Conservation (phyloP, 345 rosid species). For the Hibiscus mutabilis region DNA sequence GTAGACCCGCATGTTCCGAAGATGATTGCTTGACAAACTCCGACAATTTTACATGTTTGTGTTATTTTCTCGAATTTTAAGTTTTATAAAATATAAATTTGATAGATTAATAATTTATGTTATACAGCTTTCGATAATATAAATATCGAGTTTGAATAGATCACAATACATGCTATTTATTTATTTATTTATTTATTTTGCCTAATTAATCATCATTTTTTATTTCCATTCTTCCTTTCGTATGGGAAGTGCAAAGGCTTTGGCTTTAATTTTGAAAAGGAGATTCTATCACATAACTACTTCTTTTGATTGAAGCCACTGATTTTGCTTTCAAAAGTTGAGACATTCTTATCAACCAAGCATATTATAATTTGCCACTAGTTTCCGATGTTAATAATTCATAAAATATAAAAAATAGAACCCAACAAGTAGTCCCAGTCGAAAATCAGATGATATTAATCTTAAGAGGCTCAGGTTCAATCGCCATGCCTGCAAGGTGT, state of each 20-base stretch:
- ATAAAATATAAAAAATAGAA: too few relatives aligned
- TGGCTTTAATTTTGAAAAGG: background rate
- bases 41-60: background rate
- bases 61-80: background rate
- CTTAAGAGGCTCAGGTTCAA: too few relatives aligned
- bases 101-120: too few relatives aligned
- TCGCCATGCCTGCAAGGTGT: too few relatives aligned
- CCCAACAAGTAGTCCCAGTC: too few relatives aligned
- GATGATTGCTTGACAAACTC: background rate
- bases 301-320: background rate
- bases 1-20: background rate
- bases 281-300: background rate
- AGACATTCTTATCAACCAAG: background rate
- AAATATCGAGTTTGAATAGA: too few relatives aligned
- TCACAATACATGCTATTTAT: too few relatives aligned
- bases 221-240: background rate
- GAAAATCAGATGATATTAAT: too few relatives aligned
- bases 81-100: too few relatives aligned
- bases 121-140: too few relatives aligned
- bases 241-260: background rate
- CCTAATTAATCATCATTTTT: too few relatives aligned
- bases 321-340: constrained; percentile 5
- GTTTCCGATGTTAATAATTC: background rate
- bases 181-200: too few relatives aligned
- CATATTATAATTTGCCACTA: background rate